Evolutionary conservation across 2,329 filamentous ascomycete genomes (phyloP), one percentile per base, ranked within the genome.

Genomic region (Stagonosporopsis vannaccii): DNA sequence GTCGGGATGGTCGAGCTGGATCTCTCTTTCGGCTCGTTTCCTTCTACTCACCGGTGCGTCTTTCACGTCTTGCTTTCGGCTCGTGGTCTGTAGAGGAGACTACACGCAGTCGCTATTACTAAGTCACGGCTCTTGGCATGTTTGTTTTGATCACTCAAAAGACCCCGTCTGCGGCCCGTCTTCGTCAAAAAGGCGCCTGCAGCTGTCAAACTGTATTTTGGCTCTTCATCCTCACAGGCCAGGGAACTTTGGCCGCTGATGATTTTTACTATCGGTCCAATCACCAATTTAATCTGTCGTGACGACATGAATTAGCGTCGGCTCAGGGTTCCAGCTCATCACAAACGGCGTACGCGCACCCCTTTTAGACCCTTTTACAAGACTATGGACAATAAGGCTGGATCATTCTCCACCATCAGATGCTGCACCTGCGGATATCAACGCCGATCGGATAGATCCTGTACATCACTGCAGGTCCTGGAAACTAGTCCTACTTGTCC

Each of bases 361-460:
- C 6, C 12, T 20, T 20, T 20, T 32, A 7, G 20, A 39, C 25
- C 30, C 39, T 43, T 32, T 45, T 35, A 26, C 30, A 26, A 2
- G 9, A 42, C 6, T 25, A 37, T 30, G 22, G 11, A 45, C 13
- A 7, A 6, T 32, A 13, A 32, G 30, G 30, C 30, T 3, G 30
- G 23, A 37, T 40, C 26, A 26, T 25, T 25, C 23, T 39, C n/a
- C 45, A 30, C 39, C 6, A 9, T 7, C 6, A 9, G 23, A 8
- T 32, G 22, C 15, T 41, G 26, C 25, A 43, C 26, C n/a, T 26
- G 11, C 40, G 15, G 28, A 32, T 47, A n/a, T 30, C 25, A 11
- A 37, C 32, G 22, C 28, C 36, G 19, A 17, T 25, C 45, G 26
- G 26, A 30, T 50, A 50, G 22, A 50, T 51, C 41, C 30, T 51